Percentiles rank a stretch among this genome's conserved stretches.
phyloP scores from a whole-genome alignment of 148 eudicot species.

The Chenopodium suecicum region DNA sequence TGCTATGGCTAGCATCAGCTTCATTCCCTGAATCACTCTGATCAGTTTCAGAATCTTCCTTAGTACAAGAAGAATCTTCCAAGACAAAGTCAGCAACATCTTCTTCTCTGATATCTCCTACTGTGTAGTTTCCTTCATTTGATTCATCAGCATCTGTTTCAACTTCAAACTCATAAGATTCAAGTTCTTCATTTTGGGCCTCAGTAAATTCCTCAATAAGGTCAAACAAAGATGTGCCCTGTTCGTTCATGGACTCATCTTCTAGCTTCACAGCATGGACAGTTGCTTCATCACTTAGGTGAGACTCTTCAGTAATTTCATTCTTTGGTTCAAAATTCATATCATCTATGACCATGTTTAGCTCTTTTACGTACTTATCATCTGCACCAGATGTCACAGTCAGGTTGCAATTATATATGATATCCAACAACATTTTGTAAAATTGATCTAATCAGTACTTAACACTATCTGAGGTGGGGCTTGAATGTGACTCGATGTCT shows the following conservation, averaged over 20 bases:
- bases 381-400: conserved; percentile 10
- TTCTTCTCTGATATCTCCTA: background rate
- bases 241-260: conserved; percentile 1
- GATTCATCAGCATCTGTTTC: conserved; percentile 15
- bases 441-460: background rate
- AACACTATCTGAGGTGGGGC: background rate
- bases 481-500: background rate
- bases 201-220: conserved; percentile 4
- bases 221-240: conserved; percentile 1
- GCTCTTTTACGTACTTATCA: conserved; percentile 18
- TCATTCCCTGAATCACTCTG: background rate
- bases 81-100: background rate
- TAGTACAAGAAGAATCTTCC: background rate
- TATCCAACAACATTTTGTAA: background rate
- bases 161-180: background rate
- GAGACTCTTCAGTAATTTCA: background rate
- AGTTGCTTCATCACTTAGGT: conserved; percentile 7
- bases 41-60: background rate
- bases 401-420: background rate
- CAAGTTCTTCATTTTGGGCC: conserved; percentile 13
- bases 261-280: background rate
- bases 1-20: background rate
- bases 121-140: background rate
- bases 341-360: conserved; percentile 2
- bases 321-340: conserved; percentile 6